Conservation (phyloP, 441 rosid genomes). For the Gossypium lobatum region DNA sequence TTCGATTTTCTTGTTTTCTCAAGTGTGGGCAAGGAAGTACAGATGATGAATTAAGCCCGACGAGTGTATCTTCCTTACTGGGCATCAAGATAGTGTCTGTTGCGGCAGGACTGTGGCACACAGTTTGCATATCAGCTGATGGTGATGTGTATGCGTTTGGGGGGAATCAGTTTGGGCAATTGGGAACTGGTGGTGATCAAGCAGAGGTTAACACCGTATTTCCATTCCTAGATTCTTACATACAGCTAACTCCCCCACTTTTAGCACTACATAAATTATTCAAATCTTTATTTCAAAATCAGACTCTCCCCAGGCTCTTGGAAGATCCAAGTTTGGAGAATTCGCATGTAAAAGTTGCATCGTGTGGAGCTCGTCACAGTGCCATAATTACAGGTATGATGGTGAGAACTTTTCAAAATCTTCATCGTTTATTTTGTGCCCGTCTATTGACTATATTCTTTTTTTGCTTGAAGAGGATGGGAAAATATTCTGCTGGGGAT, state of each 20-base stretch:
- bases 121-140: constrained; percentile 73
- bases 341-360: constrained; percentile 42
- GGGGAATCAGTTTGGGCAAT: constrained; percentile 97
- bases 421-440: not conserved
- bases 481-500: constrained; percentile 88
- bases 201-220: constrained; percentile 63
- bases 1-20: constrained; percentile 17
- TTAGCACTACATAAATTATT: not conserved
- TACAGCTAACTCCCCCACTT: not conserved
- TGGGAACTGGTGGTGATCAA: constrained; percentile 95
- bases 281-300: constrained; percentile 18
- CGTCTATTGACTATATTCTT: constrained; percentile 9
- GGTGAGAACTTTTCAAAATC: not conserved
- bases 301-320: constrained; percentile 84
- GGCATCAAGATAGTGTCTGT: constrained; percentile 69
- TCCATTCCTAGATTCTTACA: not conserved
- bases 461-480: constrained; percentile 53
- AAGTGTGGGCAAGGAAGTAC: constrained; percentile 98
- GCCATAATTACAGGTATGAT: constrained; percentile 62
- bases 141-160: constrained; percentile 92
- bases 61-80: constrained; percentile 78
- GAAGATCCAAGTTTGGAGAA: constrained; percentile 82
- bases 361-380: constrained; percentile 96
- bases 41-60: constrained; percentile 84
- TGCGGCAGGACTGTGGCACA: constrained; percentile 96